Conservation (phyloP, 805 yeast species). For the Kockiozyma suomiensis region DNA sequence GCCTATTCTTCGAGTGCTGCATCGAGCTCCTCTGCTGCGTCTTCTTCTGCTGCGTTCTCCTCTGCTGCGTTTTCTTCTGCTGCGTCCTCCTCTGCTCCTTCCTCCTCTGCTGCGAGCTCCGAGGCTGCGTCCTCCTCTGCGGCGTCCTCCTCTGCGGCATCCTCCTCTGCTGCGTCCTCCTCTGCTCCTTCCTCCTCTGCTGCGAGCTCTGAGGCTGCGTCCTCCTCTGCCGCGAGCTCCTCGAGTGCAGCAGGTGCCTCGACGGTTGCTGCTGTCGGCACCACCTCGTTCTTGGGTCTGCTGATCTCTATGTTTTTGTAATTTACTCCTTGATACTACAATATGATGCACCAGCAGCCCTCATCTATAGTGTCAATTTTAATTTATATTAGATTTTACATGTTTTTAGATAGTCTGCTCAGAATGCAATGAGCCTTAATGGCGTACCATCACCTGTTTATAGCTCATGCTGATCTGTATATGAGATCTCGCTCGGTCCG, state of each 20-base stretch:
- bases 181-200: constrained; percentile 1
- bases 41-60: neutral
- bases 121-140: neutral
- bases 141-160: constrained; percentile 5
- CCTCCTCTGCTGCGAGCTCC: constrained; percentile 7
- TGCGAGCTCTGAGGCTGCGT: constrained; percentile 6
- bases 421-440: no score
- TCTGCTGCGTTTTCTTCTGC: neutral
- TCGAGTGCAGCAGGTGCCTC: constrained; percentile 16
- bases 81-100: constrained; percentile 6
- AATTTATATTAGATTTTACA: no score
- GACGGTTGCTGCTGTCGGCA: constrained; percentile 8
- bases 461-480: no score
- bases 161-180: constrained; percentile 3
- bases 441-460: no score
- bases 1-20: neutral
- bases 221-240: no score
- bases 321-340: no score
- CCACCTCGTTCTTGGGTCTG: constrained; percentile 12
- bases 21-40: neutral
- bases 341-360: no score
- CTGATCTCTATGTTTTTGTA: constrained; percentile 10
- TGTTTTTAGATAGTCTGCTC: no score
- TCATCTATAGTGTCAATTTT: no score
- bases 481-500: no score